phyloP scores from a whole-genome alignment of 371 early-diverging fungal genomes.

The Phascolomyces articulosus region DNA sequence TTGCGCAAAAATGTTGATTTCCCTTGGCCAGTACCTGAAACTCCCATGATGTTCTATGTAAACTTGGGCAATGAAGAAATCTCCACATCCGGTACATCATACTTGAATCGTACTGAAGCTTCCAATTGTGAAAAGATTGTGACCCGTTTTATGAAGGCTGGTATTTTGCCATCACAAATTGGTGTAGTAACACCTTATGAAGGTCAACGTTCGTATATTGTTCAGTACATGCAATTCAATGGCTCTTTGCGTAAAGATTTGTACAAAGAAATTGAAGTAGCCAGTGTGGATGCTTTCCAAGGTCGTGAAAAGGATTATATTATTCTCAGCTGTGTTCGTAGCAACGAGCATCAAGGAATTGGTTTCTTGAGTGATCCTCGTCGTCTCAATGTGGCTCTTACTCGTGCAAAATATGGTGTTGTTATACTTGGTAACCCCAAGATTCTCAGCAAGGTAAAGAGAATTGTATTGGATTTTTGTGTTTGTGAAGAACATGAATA shows the following conservation, averaged over 20 bases:
- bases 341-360: constrained; percentile 97
- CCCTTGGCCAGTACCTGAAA: constrained; percentile 94
- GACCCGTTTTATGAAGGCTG: constrained; percentile 89
- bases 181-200: constrained; percentile 99
- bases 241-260: constrained; percentile 89
- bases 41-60: constrained; percentile 95
- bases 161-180: constrained; percentile 90
- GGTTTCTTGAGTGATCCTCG: constrained; percentile 98
- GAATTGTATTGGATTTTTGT: neutral
- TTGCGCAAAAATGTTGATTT: constrained; percentile 87
- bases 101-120: constrained; percentile 92
- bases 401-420: constrained; percentile 95
- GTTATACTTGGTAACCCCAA: constrained; percentile 97
- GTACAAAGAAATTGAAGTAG: constrained; percentile 97
- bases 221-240: constrained; percentile 92
- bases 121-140: constrained; percentile 94
- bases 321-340: constrained; percentile 96
- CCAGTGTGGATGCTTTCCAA: constrained; percentile 99
- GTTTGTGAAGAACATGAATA: neutral
- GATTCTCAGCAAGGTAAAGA: constrained; percentile 79
- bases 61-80: constrained; percentile 97
- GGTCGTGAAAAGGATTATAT: constrained; percentile 99
- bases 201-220: constrained; percentile 96
- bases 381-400: constrained; percentile 98
- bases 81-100: constrained; percentile 94